phyloP scores from a whole-genome alignment of 75 land plant genomes.

The Pinus albicaulis region DNA sequence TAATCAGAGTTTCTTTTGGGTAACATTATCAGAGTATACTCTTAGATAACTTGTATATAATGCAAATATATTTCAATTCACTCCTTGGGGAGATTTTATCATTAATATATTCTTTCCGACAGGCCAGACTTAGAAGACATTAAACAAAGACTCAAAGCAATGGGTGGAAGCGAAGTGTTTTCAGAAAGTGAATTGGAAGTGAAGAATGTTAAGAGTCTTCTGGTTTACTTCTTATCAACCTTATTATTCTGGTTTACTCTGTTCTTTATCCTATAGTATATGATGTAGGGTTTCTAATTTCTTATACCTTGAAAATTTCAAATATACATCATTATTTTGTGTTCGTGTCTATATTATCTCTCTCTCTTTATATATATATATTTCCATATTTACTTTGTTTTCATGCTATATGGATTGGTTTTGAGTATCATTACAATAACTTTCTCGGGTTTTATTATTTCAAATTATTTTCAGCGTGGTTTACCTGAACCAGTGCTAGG shows the following conservation, averaged over 20 bases:
- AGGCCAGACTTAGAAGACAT: slow-evolving; percentile 74
- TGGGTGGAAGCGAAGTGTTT: slow-evolving; percentile 81
- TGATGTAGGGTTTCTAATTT: not conserved
- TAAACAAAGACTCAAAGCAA: slow-evolving; percentile 58
- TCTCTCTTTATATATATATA: too few species aligned
- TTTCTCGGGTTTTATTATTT: slow-evolving; percentile 5
- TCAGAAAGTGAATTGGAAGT: slow-evolving; percentile 71
- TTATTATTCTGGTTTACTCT: not conserved
- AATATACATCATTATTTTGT: not conserved
- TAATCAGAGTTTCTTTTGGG: slow-evolving; percentile 5
- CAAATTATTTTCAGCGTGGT: slow-evolving; percentile 27
- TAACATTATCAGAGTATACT: not conserved
- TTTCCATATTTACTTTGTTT: not conserved
- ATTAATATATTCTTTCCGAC: not conserved
- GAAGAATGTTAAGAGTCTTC: slow-evolving; percentile 59
- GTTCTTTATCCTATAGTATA: not conserved
- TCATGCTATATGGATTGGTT: not conserved
- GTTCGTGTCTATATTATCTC: not conserved
- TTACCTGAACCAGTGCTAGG: slow-evolving; percentile 76
- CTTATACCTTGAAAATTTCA: not conserved
- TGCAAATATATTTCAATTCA: not conserved
- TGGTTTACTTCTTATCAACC: slow-evolving; percentile 33
- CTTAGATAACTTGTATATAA: not conserved
- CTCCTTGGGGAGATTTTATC: not conserved
- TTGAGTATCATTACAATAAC: not conserved